Percentiles rank a stretch among this genome's conserved stretches.
Evolutionary conservation across 2,329 filamentous ascomycete genomes (phyloP).

Genomic region (Rhytidhysteron rufulum): DNA sequence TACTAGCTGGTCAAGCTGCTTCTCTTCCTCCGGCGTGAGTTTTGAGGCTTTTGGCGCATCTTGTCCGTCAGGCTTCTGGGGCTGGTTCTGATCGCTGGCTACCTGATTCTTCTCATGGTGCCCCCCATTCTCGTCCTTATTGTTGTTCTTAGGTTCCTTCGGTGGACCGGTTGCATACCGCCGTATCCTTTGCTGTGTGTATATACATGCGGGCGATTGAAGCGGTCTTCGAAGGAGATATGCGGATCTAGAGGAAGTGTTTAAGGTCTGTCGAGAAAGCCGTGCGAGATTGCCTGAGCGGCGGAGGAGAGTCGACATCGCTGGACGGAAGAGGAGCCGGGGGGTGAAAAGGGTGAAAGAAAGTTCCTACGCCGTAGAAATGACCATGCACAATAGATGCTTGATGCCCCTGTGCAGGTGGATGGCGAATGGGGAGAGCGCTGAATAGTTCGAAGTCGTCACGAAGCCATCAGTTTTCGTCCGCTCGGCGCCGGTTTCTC

Average conservation of each 20-base stretch:
- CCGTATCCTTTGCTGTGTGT: conserved; percentile 40
- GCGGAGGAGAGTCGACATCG: conserved; percentile 65
- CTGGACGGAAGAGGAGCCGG: conserved; percentile 25
- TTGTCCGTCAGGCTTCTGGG: conserved; percentile 29
- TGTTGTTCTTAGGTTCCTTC: conserved; percentile 26
- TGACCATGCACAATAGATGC: conserved; percentile 14
- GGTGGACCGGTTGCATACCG: conserved; percentile 40
- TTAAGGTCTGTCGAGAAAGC: conserved; percentile 56
- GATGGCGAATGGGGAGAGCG: neutral
- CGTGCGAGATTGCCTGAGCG: conserved; percentile 64
- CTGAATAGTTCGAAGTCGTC: neutral
- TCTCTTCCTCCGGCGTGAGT: conserved; percentile 54
- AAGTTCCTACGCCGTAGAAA: conserved; percentile 3
- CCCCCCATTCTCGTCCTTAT: conserved; percentile 19
- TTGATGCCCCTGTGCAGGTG: neutral
- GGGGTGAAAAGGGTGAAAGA: conserved; percentile 8
- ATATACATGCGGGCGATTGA: conserved; percentile 40
- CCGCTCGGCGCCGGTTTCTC: neutral
- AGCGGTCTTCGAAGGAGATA: conserved; percentile 31
- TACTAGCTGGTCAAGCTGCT: conserved; percentile 57
- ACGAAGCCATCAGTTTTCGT: neutral
- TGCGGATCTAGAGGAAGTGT: conserved; percentile 49
- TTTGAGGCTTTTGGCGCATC: conserved; percentile 34
- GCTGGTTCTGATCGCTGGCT: conserved; percentile 27
- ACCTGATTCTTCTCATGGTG: conserved; percentile 21